phyloP scores from a whole-genome alignment of 192 early-diverging fungal species.

The Linnemannia schmuckeri region DNA sequence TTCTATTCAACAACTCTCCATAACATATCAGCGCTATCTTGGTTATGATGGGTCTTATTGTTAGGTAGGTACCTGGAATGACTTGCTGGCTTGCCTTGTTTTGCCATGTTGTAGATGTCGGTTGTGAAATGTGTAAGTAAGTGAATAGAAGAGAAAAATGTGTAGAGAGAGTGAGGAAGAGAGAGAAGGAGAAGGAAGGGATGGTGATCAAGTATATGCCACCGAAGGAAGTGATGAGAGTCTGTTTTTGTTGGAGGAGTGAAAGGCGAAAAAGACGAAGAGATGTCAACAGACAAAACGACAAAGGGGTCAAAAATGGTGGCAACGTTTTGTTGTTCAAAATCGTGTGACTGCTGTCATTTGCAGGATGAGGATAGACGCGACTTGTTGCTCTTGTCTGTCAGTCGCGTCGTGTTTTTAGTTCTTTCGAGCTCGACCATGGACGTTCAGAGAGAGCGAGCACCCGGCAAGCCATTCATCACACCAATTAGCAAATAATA shows the following conservation, averaged over 20 bases:
- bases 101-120: constrained; percentile 2
- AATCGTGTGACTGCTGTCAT: not conserved
- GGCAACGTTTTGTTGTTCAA: not conserved
- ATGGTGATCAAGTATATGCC: not conserved
- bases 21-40: not conserved
- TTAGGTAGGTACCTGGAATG: not conserved
- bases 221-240: not conserved
- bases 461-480: not conserved
- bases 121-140: not conserved
- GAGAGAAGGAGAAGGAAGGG: not conserved
- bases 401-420: no score
- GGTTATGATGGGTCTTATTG: not conserved
- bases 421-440: not conserved
- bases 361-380: not conserved
- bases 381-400: not conserved
- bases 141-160: not conserved
- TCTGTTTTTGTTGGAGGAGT: no score
- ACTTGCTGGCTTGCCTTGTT: constrained; percentile 1
- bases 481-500: no score
- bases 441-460: not conserved
- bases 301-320: not conserved
- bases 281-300: not conserved
- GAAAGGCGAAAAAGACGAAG: not conserved
- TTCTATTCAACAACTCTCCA: no score
- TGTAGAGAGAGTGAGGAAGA: not conserved